Evolutionary conservation across 1,284 basidiomycete genomes (phyloP), one percentile per base, ranked within the genome.

Genomic region (Singerocomus inundabilis): DNA sequence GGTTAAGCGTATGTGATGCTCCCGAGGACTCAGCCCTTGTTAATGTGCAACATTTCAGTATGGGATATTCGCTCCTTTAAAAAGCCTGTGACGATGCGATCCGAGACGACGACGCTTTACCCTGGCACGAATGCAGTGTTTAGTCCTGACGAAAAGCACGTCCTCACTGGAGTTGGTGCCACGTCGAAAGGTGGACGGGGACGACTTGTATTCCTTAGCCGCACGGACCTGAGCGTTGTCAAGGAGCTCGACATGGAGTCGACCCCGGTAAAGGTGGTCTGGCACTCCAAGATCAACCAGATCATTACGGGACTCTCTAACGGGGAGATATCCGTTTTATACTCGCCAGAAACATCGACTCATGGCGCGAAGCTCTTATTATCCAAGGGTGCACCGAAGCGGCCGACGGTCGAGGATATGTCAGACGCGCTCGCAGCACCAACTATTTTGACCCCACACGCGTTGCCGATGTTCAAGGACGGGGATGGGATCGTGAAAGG

Each of bases 231-330:
- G 44, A 81, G 84, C 55, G 76, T 85, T 38, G 85, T 75, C 52
- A 85, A 81, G 69, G 72, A 78, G 59, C 53, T 82, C 60, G 85
- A 72, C 66, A 84, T 82, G 70, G 87, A 77, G 44, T 77, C 84
- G 26, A 91, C 88, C 26, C 93, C 95, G 6, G 88, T 98, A 49
- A 88, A 85, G 59, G 89, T 97, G 1, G 72, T 81, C 28, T 98
- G 94, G 94, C 95, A 97, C 72, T 84, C 91, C n/a, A 91, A 91
- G 69, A 97, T 98, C 74, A 98, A 98, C 72, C 95, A 98, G 88
- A 91, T 98, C 62, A 76, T 97, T 48, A 80, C 88, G 26, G 87
- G 92, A 1, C 76, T 93, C 44, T 90, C 94, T n/a, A 91, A 84
- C 57, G 97, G 96, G 25, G 77, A 85, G 51, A 85, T 98, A 57